phyloP scores from a whole-genome alignment of 2,329 filamentous ascomycete genomes.

The Ophiocordyceps australis region DNA sequence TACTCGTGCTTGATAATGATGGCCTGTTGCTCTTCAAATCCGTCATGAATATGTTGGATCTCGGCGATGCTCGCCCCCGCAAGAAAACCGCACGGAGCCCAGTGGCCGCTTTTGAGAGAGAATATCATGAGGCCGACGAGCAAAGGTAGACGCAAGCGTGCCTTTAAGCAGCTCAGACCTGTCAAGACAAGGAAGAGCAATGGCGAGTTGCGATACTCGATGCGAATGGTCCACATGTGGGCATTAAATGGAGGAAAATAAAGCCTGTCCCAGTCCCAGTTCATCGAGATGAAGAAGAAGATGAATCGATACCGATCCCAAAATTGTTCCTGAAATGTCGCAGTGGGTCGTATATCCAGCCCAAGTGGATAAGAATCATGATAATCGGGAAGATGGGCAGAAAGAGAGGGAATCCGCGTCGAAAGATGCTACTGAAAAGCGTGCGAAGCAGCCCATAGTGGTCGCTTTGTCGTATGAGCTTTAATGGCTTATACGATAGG shows the following conservation, averaged over 20 bases:
- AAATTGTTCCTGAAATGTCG: too few relatives aligned
- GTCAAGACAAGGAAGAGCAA: neutral
- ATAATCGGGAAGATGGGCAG: neutral
- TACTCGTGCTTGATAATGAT: neutral
- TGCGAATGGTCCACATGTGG: neutral
- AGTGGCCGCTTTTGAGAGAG: neutral
- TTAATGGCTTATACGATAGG: neutral
- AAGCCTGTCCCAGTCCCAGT: neutral
- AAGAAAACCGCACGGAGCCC: neutral
- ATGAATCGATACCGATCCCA: too few relatives aligned
- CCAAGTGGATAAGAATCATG: neutral
- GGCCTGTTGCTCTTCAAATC: neutral
- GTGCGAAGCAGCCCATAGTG: neutral
- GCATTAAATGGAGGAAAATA: neutral
- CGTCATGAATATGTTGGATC: neutral
- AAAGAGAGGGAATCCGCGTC: neutral
- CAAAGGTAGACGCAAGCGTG: neutral
- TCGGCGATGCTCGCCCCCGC: neutral
- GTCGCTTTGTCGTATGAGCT: neutral
- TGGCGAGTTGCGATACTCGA: neutral
- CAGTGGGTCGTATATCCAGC: neutral
- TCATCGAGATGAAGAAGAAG: neutral
- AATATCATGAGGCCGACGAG: neutral
- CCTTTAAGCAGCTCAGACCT: neutral
- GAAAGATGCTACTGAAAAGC: neutral